Evolutionary conservation across 2,329 filamentous ascomycete species (phyloP).

Genomic region (Colletotrichum sp.): DNA sequence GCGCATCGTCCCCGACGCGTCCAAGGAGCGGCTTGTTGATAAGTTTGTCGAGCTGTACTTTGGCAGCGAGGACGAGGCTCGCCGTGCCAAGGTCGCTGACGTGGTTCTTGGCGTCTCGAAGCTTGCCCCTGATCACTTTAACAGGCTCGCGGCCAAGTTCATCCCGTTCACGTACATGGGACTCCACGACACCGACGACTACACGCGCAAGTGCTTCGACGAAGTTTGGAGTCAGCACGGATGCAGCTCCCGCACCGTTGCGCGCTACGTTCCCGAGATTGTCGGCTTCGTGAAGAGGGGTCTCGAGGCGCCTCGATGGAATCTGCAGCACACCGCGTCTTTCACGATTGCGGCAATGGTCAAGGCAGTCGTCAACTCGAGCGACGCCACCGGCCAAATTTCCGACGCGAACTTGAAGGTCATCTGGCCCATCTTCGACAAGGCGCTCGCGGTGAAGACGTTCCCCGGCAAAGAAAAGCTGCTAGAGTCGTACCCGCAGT

Average conservation of each 20-base stretch:
- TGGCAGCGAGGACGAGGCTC: constrained; percentile 75
- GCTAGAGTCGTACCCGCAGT: constrained; percentile 78
- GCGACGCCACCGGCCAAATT: constrained; percentile 61
- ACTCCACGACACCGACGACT: constrained; percentile 83
- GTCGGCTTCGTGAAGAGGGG: constrained; percentile 69
- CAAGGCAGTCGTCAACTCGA: constrained; percentile 65
- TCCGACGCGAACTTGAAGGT: constrained; percentile 62
- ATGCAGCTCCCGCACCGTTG: constrained; percentile 80
- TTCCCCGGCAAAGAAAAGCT: constrained; percentile 92
- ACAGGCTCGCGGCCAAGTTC: constrained; percentile 73
- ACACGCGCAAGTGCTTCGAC: constrained; percentile 79
- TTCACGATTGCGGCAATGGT: constrained; percentile 79
- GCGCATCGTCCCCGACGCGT: constrained; percentile 56
- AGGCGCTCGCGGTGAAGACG: constrained; percentile 84
- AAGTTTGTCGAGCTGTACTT: constrained; percentile 77
- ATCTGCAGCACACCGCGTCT: constrained; percentile 86
- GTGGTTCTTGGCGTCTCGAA: constrained; percentile 85
- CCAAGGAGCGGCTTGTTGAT: constrained; percentile 55
- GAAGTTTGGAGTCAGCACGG: constrained; percentile 93
- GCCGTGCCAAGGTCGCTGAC: constrained; percentile 79
- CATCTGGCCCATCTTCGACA: constrained; percentile 86
- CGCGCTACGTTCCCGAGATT: constrained; percentile 86
- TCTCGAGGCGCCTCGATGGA: constrained; percentile 85
- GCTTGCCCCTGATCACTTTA: constrained; percentile 87
- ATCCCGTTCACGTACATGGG: constrained; percentile 89